Evolutionary conservation across 1,139 yeast species (phyloP).

Genomic region (Blastobotrys indianensis): DNA sequence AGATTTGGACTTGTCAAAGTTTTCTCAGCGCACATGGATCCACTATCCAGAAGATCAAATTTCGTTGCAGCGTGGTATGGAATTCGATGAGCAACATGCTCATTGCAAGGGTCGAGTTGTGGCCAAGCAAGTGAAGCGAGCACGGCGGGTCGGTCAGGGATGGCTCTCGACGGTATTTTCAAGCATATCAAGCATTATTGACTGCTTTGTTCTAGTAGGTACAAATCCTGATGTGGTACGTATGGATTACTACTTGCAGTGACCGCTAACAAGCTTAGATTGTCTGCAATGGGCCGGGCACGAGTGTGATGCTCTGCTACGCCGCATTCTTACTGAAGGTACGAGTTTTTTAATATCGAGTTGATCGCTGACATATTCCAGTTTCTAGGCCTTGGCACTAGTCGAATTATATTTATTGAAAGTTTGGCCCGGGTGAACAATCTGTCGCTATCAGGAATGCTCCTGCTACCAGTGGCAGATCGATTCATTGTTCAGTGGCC

Average conservation of each 20-base stretch:
- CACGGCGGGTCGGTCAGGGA: constrained; percentile 71
- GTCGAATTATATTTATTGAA: constrained; percentile 74
- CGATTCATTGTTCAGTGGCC: constrained; percentile 90
- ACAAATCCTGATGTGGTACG: constrained; percentile 28
- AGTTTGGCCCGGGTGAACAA: constrained; percentile 77
- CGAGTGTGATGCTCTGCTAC: constrained; percentile 72
- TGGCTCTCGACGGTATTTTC: constrained; percentile 47
- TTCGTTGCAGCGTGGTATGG: constrained; percentile 47
- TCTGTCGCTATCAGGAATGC: constrained; percentile 70
- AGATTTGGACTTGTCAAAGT: constrained; percentile 34
- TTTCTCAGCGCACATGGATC: constrained; percentile 31
- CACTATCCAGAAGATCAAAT: constrained; percentile 49
- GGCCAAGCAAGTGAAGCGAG: constrained; percentile 50
- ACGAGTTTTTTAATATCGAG: constrained; percentile 7
- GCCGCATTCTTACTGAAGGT: constrained; percentile 49
- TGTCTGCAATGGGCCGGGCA: constrained; percentile 90
- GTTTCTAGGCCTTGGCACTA: constrained; percentile 45
- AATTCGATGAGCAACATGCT: constrained; percentile 33
- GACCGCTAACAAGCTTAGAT: constrained; percentile 34
- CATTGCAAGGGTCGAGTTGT: constrained; percentile 16
- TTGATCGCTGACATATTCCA: constrained; percentile 17
- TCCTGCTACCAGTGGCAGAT: constrained; percentile 65
- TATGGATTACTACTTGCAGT: neutral
- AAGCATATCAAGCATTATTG: constrained; percentile 36
- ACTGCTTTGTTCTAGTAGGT: constrained; percentile 29